Base-by-base conservation (phyloP, 192 early-diverging fungal species). In the Linderina pennispora region DNA sequence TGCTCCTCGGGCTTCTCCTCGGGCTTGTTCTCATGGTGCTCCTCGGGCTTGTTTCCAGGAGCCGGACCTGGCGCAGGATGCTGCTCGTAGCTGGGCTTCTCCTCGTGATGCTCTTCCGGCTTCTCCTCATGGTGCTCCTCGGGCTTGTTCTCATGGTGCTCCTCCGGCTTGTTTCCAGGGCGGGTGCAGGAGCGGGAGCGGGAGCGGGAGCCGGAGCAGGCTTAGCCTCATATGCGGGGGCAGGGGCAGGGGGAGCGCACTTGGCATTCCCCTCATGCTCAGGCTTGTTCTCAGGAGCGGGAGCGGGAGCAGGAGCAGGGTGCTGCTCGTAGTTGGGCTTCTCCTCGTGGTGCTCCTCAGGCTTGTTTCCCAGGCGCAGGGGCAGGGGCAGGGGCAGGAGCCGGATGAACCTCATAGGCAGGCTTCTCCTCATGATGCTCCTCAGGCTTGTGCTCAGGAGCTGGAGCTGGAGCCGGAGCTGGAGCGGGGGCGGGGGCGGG, bases 181-280 rank as follows among this genome's bases (percentile, higher is more conserved):
- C 5, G 36, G 37, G 22, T 3, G 39, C 56, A 33, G 24, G 23
- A 3, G 15, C 50, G 15, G 57, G 48, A 13, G 32, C 46, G 8
- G 20, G 25, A 0, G 16, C 42, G 19, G 31, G 26, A 0, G 36
- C 17, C 4, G 40, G 51, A 25, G 42, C 32, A 4, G 46, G 10
- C 11, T 14, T 32, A 10, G 56, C 46, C 18, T 49, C 40, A 41
- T 58, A 44, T 43, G 53, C 58, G 17, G 53, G 45, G 17, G 36
- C 43, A 24, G 58, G 58, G 18, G 42, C 43, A 19, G 58, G 58
- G 18, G 21, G 21, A 10, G 43, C 3, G 3, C 18, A 35, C 0
- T 28, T n/a, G 20, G 31, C 39, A 18, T 2, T 16, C 21, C 45
- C 23, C 16, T 54, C 45, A 2, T 20, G n/a, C 6, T 25, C 21